A percentile compares a stretch with the other conserved stretches of the same genome.
Conservation (phyloP, 2,329 filamentous ascomycete genomes). For the Cadophora sp. region DNA sequence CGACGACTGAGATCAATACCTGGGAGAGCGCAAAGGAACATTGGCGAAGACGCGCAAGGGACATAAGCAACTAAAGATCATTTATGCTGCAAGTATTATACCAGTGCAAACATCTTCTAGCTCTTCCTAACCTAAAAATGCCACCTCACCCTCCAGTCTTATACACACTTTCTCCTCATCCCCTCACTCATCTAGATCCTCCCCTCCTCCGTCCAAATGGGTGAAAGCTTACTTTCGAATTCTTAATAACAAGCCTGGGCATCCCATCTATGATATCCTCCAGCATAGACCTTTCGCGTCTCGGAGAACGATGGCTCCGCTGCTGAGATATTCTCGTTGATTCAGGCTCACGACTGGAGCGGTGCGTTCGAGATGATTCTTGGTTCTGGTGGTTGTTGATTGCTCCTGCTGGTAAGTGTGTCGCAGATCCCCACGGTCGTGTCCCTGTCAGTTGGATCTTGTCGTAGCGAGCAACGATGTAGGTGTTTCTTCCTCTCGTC, state of each 20-base stretch:
- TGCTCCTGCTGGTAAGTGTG: not conserved
- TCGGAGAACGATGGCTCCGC: not conserved
- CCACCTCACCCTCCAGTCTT: not conserved
- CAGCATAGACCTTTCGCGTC: not conserved
- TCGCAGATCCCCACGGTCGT: conserved; percentile 7
- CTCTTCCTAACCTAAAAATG: too few species aligned
- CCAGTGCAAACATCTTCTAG: too few species aligned
- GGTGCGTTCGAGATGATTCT: not conserved
- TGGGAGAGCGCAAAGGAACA: too few species aligned
- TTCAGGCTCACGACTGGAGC: not conserved
- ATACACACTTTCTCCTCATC: not conserved
- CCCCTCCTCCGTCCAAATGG: not conserved
- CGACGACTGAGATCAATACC: too few species aligned
- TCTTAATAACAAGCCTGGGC: not conserved
- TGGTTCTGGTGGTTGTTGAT: not conserved
- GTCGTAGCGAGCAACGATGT: not conserved
- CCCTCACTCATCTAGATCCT: not conserved
- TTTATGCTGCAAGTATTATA: too few species aligned
- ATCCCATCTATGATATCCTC: not conserved
- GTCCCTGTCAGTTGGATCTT: not conserved
- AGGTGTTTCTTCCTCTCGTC: not conserved
- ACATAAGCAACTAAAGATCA: too few species aligned
- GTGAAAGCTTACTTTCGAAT: not conserved
- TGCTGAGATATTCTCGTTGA: not conserved
- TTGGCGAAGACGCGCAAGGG: too few species aligned